Conservation (phyloP, 257 asterid species). For the Mitragyna speciosa region DNA sequence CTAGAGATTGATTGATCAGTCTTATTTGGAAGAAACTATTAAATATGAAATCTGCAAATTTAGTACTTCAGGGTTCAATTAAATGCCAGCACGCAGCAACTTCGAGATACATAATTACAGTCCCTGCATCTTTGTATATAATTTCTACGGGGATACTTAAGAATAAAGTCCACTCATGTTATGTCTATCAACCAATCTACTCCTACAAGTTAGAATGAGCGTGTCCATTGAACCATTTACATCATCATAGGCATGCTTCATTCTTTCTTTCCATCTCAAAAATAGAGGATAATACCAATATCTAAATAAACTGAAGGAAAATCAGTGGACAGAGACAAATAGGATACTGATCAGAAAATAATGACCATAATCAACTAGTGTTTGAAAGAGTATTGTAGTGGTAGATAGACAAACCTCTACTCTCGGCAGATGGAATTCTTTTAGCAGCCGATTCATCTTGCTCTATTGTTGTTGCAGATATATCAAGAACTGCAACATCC, state of each 20-base stretch:
- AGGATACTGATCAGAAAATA: background rate
- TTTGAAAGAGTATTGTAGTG: background rate
- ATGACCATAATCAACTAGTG: background rate
- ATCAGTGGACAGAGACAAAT: background rate
- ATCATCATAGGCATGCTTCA: background rate
- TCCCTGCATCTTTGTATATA: background rate
- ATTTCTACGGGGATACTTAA: background rate
- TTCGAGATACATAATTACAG: background rate
- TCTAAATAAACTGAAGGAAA: background rate
- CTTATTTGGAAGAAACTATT: background rate
- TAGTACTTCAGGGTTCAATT: background rate
- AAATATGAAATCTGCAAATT: background rate
- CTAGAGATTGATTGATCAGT: background rate
- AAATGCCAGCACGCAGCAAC: background rate
- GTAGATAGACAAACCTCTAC: slow-evolving; percentile 58
- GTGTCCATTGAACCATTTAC: background rate
- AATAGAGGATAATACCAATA: background rate
- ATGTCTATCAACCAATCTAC: background rate
- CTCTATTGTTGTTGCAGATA: slow-evolving; percentile 82
- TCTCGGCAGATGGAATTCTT: slow-evolving; percentile 93
- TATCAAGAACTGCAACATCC: slow-evolving; percentile 89
- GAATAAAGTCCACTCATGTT: background rate
- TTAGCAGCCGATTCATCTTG: slow-evolving; percentile 62
- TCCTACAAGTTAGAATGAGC: background rate
- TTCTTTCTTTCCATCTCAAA: too few species aligned